These are phyloP conservation scores for Beauveria caledonica DNA, from an alignment of 2,329 filamentous ascomycete genomes.

Conservation along the genomic window DNA sequence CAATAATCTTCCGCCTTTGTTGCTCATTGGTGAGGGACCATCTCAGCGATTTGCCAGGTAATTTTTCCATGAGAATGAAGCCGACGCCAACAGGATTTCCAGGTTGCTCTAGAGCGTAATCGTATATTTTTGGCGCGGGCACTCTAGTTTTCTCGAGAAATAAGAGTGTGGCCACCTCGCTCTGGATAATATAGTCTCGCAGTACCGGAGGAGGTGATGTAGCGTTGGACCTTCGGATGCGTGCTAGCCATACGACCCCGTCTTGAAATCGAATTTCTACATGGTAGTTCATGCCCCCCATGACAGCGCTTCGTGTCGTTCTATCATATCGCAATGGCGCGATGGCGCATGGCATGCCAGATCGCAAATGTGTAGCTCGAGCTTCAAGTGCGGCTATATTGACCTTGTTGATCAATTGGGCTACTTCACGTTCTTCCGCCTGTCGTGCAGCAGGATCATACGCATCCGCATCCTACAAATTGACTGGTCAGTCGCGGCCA, in stretches of 20 bases:
- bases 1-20: slow-evolving; percentile 28
- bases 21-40: slow-evolving; percentile 25
- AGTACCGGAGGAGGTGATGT: slow-evolving; percentile 28
- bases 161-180: slow-evolving; percentile 30
- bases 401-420: slow-evolving; percentile 25
- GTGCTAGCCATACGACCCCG: slow-evolving; percentile 33
- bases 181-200: slow-evolving; percentile 28
- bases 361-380: slow-evolving; percentile 27
- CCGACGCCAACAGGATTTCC: slow-evolving; percentile 28
- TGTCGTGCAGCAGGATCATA: slow-evolving; percentile 26
- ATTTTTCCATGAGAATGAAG: slow-evolving; percentile 35
- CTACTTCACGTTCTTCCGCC: slow-evolving; percentile 28
- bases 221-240: slow-evolving; percentile 32
- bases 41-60: slow-evolving; percentile 28
- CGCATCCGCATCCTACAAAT: slow-evolving; percentile 24
- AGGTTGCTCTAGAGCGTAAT: slow-evolving; percentile 24
- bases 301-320: slow-evolving; percentile 26
- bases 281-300: slow-evolving; percentile 39
- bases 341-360: slow-evolving; percentile 28
- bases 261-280: slow-evolving; percentile 34
- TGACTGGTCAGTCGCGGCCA: slow-evolving; percentile 10
- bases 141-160: slow-evolving; percentile 29
- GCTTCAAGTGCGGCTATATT: slow-evolving; percentile 28
- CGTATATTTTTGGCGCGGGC: slow-evolving; percentile 29
- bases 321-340: slow-evolving; percentile 28